A percentile compares a stretch with the other conserved stretches of the same genome.
phyloP scores from a whole-genome alignment of 2,329 filamentous ascomycete genomes.

The Phoma herbarum region DNA sequence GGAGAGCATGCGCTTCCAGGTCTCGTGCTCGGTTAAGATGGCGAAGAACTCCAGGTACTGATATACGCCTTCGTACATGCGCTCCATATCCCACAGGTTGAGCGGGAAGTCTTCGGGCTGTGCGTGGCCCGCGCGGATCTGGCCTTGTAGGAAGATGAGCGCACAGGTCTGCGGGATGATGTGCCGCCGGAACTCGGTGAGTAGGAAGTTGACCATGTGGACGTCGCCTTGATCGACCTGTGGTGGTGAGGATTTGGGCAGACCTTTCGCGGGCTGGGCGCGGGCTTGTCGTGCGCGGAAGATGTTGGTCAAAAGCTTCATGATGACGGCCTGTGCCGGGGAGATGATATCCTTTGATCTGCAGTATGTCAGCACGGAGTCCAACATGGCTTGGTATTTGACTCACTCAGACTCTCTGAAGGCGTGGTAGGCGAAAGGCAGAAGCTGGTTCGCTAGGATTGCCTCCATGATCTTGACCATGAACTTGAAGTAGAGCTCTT shows the following conservation, averaged over 20 bases:
- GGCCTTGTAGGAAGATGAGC: constrained; percentile 91
- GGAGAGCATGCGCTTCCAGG: constrained; percentile 83
- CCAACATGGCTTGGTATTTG: background rate
- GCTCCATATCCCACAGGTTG: constrained; percentile 97
- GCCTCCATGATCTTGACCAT: constrained; percentile 96
- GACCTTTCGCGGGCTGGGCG: constrained; percentile 47
- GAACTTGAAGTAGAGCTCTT: constrained; percentile 94
- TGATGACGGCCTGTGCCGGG: constrained; percentile 89
- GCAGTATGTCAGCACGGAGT: constrained; percentile 27
- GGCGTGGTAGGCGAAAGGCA: constrained; percentile 91
- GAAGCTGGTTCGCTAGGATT: constrained; percentile 85
- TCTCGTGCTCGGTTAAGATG: constrained; percentile 83
- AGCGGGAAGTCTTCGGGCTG: constrained; percentile 89
- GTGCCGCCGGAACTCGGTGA: constrained; percentile 88
- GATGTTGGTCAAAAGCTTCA: constrained; percentile 90
- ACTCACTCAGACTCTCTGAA: constrained; percentile 71
- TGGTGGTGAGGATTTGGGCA: constrained; percentile 55
- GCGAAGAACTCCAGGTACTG: constrained; percentile 95
- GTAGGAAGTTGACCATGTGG: constrained; percentile 84
- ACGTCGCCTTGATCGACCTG: constrained; percentile 67
- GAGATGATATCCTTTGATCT: constrained; percentile 92
- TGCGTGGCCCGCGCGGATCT: constrained; percentile 79
- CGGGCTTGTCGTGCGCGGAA: constrained; percentile 69
- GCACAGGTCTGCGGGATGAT: constrained; percentile 94
- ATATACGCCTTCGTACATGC: constrained; percentile 91